Evolutionary conservation across 768 basidiomycete genomes (phyloP), one percentile per base, ranked within the genome.

Genomic region (Xerocomus brunneocitrinus): DNA sequence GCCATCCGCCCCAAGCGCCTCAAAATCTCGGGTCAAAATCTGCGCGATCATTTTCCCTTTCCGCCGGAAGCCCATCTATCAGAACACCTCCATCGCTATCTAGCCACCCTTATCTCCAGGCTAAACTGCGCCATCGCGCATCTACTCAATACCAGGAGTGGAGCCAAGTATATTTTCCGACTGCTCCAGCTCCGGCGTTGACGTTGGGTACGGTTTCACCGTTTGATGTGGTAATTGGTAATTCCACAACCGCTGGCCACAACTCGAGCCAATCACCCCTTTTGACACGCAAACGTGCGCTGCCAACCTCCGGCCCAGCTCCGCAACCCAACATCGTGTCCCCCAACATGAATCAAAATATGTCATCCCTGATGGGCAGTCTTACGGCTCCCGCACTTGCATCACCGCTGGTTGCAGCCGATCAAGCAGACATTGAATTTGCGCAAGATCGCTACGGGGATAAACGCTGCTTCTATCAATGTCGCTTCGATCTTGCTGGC

Each of bases 401-500:
- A 30, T n/a, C 40, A 3, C 27, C 42, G 13, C 41, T 48, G 6
- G 30, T 41, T 14, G 43, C 25, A 25, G 51, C 42, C 9, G 65
- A 65, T 27, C 52, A 55, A 48, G 50, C 51, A 24, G 64, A 67
- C 30, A 41, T 67, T n/a, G 63, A 67, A 43, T 63, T 47, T 24
- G 63, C 61, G 12, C 55, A 52, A 28, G 40, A 40, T 32, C 63
- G 54, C 27, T 67, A 67, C 35, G 54, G 55, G 24, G 35, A 45
- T 3, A 59, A 57, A 43, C 51, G 56, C 1, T 57, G 58, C 36
- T 56, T 60, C 42, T 67, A 67, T 47, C 59, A 42, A 9, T 67
- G 67, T 24, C 67, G 56, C 27, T 70, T 67, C 39, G 63, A 58
- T 38, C 46, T 63, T 27, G 36, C 47, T 3, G 67, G 60, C 2